These are phyloP conservation scores for Amanita pallidorosea DNA, from an alignment of 768 basidiomycete genomes.

Conservation along the genomic window DNA sequence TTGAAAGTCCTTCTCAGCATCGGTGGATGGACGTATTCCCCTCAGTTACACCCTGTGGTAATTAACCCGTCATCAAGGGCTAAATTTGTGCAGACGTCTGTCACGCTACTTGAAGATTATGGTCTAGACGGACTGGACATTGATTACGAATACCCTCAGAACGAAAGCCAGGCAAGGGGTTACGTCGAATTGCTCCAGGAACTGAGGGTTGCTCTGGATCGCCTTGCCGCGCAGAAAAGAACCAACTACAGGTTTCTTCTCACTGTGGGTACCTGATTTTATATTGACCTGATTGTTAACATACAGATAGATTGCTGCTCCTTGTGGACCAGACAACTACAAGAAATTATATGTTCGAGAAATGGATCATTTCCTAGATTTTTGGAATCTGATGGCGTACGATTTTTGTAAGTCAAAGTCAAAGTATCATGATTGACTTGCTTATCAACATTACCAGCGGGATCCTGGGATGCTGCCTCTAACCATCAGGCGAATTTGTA, in stretches of 20 bases:
- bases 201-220: constrained; percentile 65
- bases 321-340: constrained; percentile 85
- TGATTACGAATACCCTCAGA: constrained; percentile 88
- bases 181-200: constrained; percentile 78
- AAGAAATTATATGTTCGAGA: constrained; percentile 65
- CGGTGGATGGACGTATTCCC: constrained; percentile 92
- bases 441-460: constrained; percentile 31
- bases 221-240: constrained; percentile 49
- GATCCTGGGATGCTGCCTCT: constrained; percentile 62
- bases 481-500: constrained; percentile 85
- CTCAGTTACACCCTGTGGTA: constrained; percentile 78
- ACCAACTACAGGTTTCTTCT: constrained; percentile 57
- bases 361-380: constrained; percentile 85
- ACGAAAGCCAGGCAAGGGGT: constrained; percentile 66
- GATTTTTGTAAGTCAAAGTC: constrained; percentile 50
- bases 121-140: constrained; percentile 89
- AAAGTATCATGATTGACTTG: neutral
- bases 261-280: constrained; percentile 38
- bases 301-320: constrained; percentile 75
- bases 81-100: constrained; percentile 72
- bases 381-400: constrained; percentile 98
- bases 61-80: constrained; percentile 47
- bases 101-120: constrained; percentile 80
- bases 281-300: constrained; percentile 3
- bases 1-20: constrained; percentile 80